Evolutionary conservation across 805 yeast genomes (phyloP).

Genomic region (Ogataea degrootiae): DNA sequence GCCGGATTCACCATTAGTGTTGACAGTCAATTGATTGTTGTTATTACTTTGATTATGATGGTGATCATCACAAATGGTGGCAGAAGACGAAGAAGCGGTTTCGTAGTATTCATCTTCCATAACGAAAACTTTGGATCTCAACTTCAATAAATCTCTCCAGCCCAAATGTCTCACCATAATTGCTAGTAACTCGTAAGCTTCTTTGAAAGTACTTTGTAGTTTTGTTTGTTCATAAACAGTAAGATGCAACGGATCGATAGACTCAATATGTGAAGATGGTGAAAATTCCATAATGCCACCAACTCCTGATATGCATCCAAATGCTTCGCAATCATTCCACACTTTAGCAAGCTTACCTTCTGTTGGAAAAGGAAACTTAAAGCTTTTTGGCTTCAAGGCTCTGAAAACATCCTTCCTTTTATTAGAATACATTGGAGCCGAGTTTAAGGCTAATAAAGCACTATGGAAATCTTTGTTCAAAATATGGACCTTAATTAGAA

Average conservation of each 20-base stretch:
- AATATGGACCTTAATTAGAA: constrained; percentile 56
- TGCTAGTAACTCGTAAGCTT: constrained; percentile 68
- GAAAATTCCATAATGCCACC: constrained; percentile 32
- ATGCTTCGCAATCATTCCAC: constrained; percentile 37
- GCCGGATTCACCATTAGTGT: constrained; percentile 1
- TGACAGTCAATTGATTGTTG: constrained; percentile 9
- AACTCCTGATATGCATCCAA: constrained; percentile 30
- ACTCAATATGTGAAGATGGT: constrained; percentile 30
- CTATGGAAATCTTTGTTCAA: constrained; percentile 47
- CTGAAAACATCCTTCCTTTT: constrained; percentile 41
- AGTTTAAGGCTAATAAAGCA: constrained; percentile 66
- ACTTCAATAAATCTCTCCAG: constrained; percentile 71
- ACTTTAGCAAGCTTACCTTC: constrained; percentile 49
- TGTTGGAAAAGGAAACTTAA: constrained; percentile 45
- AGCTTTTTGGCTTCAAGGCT: constrained; percentile 39
- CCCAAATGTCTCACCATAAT: constrained; percentile 64
- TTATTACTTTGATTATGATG: constrained; percentile 2
- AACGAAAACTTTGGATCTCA: constrained; percentile 69
- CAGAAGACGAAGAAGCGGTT: constrained; percentile 1
- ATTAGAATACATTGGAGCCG: constrained; percentile 63
- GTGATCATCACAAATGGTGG: too few relatives aligned
- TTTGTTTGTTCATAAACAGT: constrained; percentile 45
- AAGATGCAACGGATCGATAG: constrained; percentile 43
- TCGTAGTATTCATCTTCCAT: constrained; percentile 67
- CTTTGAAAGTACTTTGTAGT: constrained; percentile 48